Conservation (phyloP, 202 grass and related monocot genomes). For the Carex sylvatica region DNA sequence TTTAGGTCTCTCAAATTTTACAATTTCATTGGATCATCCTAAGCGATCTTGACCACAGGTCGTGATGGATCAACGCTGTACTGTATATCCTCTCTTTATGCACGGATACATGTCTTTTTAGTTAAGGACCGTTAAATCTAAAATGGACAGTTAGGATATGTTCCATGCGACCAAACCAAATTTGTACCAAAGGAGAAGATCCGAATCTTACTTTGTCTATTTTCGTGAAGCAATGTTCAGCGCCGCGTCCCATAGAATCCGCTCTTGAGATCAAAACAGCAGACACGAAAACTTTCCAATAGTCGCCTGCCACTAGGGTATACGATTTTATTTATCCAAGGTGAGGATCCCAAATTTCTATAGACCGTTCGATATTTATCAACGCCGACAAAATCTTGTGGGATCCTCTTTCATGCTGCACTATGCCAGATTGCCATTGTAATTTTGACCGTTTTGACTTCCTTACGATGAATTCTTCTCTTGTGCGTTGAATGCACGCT, state of each 20-base stretch:
- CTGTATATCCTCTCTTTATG: not conserved
- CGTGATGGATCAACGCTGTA: too few species aligned
- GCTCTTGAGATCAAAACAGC: slow-evolving; percentile 1
- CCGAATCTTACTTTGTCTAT: not conserved
- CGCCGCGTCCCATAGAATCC: not conserved
- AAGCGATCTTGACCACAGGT: not conserved
- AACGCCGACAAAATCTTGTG: not conserved
- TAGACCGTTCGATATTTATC: not conserved
- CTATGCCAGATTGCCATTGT: too few species aligned
- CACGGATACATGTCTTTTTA: not conserved
- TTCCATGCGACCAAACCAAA: too few species aligned
- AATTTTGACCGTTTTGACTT: not conserved
- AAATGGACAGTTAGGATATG: not conserved
- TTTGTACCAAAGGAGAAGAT: not conserved
- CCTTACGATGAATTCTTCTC: not conserved
- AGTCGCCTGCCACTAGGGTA: not conserved
- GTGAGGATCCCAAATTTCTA: too few species aligned
- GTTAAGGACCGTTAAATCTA: not conserved
- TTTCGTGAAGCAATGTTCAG: slow-evolving; percentile 4
- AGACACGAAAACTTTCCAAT: not conserved
- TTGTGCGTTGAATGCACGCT: not conserved
- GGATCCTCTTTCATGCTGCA: not conserved
- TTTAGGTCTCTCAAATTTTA: too few species aligned
- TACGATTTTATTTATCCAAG: not conserved
- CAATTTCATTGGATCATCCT: too few species aligned